Percentiles rank a stretch among this genome's conserved stretches.
Conservation (phyloP, 2,329 filamentous ascomycete genomes). For the Fusarium gaditjirri region DNA sequence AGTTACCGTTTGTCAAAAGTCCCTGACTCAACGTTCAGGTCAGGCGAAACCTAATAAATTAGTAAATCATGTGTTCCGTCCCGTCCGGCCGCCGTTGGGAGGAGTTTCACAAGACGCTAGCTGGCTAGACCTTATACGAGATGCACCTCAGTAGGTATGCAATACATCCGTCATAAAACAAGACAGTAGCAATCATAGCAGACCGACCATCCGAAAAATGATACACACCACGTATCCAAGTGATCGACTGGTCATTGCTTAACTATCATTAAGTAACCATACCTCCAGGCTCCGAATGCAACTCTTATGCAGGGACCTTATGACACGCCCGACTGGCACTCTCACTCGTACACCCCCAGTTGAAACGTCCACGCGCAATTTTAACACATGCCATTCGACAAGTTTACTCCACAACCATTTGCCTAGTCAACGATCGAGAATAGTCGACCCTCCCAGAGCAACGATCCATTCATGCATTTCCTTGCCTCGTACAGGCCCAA, state of each 20-base stretch:
- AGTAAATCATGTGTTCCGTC: conserved; percentile 1
- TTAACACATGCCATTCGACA: conserved; percentile 27
- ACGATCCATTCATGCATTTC: not conserved
- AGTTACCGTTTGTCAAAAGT: not conserved
- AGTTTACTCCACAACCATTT: not conserved
- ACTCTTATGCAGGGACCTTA: conserved; percentile 20
- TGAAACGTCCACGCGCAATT: conserved; percentile 27
- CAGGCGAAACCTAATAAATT: conserved; percentile 9
- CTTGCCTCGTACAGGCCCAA: not conserved
- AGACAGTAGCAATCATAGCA: not conserved
- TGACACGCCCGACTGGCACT: conserved; percentile 17
- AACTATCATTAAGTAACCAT: not conserved
- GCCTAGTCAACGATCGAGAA: conserved; percentile 2
- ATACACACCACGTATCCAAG: not conserved
- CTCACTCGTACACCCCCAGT: conserved; percentile 1
- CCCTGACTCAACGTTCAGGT: conserved; percentile 2
- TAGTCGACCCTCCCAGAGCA: conserved; percentile 4
- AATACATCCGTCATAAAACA: not conserved
- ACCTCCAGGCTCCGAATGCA: not conserved
- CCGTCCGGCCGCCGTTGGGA: not conserved
- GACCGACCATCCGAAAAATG: not conserved
- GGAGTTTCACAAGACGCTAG: conserved; percentile 7
- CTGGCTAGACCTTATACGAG: conserved; percentile 8
- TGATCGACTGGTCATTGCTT: not conserved
- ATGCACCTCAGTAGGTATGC: not conserved